Percentiles rank a stretch among this genome's conserved stretches.
Conservation (phyloP, 208 protist species). For the Leishmania arabica region DNA sequence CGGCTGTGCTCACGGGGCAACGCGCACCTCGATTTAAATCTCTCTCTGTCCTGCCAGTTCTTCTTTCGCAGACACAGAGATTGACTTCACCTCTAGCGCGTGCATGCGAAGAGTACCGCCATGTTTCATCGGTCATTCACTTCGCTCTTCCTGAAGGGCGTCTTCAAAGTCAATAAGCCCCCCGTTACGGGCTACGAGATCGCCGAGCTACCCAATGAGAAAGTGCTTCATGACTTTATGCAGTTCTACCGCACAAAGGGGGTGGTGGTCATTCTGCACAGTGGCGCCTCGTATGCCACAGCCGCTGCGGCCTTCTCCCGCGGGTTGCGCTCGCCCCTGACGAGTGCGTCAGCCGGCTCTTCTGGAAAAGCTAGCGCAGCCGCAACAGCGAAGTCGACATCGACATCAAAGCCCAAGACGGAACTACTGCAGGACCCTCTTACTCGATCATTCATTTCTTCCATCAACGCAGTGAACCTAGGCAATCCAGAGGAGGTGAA, state of each 20-base stretch:
- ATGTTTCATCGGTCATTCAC: slow-evolving; percentile 30
- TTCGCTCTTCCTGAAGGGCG: slow-evolving; percentile 58
- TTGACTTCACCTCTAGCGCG: not conserved
- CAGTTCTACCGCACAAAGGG: slow-evolving; percentile 60
- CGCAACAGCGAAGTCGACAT: not conserved
- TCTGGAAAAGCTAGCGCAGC: not conserved
- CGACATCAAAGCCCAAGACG: slow-evolving; percentile 7
- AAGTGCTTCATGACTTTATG: slow-evolving; percentile 70
- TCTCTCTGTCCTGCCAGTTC: not conserved
- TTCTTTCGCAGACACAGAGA: not conserved
- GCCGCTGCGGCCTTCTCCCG: slow-evolving; percentile 7
- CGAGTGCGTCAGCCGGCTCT: slow-evolving; percentile 1
- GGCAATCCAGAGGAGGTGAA: slow-evolving; percentile 79
- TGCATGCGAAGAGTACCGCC: not conserved
- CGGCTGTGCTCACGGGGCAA: not conserved
- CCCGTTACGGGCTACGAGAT: slow-evolving; percentile 85
- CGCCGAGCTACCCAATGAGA: slow-evolving; percentile 82
- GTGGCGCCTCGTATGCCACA: slow-evolving; percentile 28
- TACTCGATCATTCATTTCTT: slow-evolving; percentile 77
- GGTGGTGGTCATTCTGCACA: slow-evolving; percentile 75
- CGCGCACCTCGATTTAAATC: not conserved
- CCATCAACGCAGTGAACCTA: slow-evolving; percentile 77
- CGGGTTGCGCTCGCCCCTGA: slow-evolving; percentile 10
- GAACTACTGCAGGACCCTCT: slow-evolving; percentile 54
- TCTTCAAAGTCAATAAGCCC: slow-evolving; percentile 69